Base-by-base conservation (phyloP, 2,329 filamentous ascomycete species). In the Coleophoma cylindrospora region DNA sequence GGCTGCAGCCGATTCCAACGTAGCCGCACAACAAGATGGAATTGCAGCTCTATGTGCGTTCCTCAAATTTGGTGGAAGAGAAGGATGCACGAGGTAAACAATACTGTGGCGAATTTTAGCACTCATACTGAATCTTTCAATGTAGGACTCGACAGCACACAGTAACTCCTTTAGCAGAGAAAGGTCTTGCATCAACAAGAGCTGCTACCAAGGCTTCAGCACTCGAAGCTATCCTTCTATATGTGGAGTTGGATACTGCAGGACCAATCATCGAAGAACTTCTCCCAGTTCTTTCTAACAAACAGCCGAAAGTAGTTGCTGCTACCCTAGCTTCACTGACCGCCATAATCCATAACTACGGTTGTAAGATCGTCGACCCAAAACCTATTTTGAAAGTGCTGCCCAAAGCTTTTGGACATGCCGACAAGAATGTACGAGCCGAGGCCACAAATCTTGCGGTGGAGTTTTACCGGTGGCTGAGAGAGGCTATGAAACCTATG, bases 401-500 rank as follows among this genome's bases (percentile, higher is more conserved):
- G 2, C 91, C 94, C 3, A 95, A 96, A 65, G 86, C 86, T 2
- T 99, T 96, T 65, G 90, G 89, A 17, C 94, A 97, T 66, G 92
- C 94, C 33, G 94, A 99, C 76, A 99, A 99, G 71, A 97, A 97
- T 66, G 89, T 99, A 14, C 86, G 94, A 69, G 91, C 91, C 3
- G 94, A 96, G 67, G 91, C 91, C 27, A 94, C 94, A 43, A 91
- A 87, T 60, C 75, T 99, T 50, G 87, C 92, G 0, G 89, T 96
- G 44, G 95, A 99, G 66, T 81, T 99, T 51, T 99, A 99, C 70
- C 79, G 94, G 69, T 99, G 95, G 94, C 76, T 99, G 34, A 87
- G 92, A 58, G 94, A 99, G 57, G 92, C 92, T 11, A 96, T 99
- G 84, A 99, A 99, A 67, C 90, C 92, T 36, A 86, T 97, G 70